Conservation (phyloP, 148 eudicot species). For the Drosera capensis region DNA sequence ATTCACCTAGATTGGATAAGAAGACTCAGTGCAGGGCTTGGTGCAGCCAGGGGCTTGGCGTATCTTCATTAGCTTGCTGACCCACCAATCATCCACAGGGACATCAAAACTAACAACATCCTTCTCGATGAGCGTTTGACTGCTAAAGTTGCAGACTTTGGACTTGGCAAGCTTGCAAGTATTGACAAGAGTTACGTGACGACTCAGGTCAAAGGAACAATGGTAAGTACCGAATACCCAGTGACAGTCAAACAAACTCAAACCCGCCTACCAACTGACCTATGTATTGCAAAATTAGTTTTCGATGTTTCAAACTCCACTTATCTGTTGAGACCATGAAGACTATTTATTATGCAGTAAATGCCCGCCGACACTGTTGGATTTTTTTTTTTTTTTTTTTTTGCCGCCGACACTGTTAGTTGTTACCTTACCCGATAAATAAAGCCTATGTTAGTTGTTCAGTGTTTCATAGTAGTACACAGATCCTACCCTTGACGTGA, state of each 20-base stretch:
- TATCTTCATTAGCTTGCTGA: constrained; percentile 62
- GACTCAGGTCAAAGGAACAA: constrained; percentile 71
- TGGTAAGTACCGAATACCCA: constrained; percentile 26
- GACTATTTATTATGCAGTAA: too few species aligned
- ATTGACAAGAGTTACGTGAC: constrained; percentile 32
- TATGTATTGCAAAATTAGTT: background rate
- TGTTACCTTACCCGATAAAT: too few species aligned
- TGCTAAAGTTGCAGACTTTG: constrained; percentile 69
- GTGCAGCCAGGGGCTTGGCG: constrained; percentile 47
- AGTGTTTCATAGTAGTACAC: too few species aligned
- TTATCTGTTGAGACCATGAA: too few species aligned
- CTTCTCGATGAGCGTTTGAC: constrained; percentile 39
- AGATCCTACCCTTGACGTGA: too few species aligned
- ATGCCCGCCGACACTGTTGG: too few species aligned
- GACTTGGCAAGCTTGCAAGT: constrained; percentile 43
- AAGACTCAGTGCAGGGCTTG: constrained; percentile 40
- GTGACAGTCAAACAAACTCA: too few species aligned
- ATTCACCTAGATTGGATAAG: constrained; percentile 43
- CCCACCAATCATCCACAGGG: constrained; percentile 66
- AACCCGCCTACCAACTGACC: background rate
- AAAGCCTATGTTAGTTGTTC: too few species aligned
- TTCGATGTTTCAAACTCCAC: background rate
- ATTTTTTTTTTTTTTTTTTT: too few species aligned
- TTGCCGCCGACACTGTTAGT: too few species aligned
- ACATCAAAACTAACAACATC: constrained; percentile 41